A percentile compares a stretch with the other conserved stretches of the same genome.
These are phyloP conservation scores for Pyrenophora seminiperda DNA, from an alignment of 2,329 filamentous ascomycete genomes.

Conservation along the genomic window DNA sequence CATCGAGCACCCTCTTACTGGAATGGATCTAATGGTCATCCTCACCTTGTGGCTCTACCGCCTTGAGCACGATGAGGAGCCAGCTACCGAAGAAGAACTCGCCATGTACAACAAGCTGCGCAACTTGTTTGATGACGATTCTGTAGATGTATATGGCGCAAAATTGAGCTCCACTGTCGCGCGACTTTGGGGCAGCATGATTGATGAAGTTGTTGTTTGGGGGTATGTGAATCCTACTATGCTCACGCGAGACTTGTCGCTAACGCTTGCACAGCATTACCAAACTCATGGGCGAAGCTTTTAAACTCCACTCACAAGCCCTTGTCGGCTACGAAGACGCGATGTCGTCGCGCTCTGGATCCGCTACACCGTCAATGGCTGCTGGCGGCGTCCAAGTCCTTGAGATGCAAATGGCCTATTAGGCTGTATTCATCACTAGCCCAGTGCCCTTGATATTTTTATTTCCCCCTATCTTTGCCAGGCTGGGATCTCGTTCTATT, in stretches of 20 bases:
- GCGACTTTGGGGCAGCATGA: constrained; percentile 94
- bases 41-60: constrained; percentile 98
- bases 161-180: constrained; percentile 96
- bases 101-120: constrained; percentile 93
- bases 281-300: constrained; percentile 96
- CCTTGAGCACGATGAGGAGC: constrained; percentile 98
- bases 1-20: constrained; percentile 94
- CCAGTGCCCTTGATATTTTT: constrained; percentile 15
- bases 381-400: constrained; percentile 49
- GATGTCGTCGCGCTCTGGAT: constrained; percentile 54
- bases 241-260: constrained; percentile 29
- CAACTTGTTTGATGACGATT: constrained; percentile 87
- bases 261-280: constrained; percentile 72
- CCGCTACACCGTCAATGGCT: constrained; percentile 50
- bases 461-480: constrained; percentile 34
- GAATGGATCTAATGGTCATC: constrained; percentile 96
- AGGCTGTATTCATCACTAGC: constrained; percentile 14
- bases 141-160: constrained; percentile 77
- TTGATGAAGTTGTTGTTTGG: constrained; percentile 98
- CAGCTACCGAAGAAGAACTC: constrained; percentile 80
- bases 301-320: constrained; percentile 94
- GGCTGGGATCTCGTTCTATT: constrained; percentile 31
- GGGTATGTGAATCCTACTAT: constrained; percentile 70
- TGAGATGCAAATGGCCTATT: constrained; percentile 53
- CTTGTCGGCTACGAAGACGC: constrained; percentile 94